Base-by-base conservation (phyloP, 192 early-diverging fungal genomes). In the Linnemannia hyalina region DNA sequence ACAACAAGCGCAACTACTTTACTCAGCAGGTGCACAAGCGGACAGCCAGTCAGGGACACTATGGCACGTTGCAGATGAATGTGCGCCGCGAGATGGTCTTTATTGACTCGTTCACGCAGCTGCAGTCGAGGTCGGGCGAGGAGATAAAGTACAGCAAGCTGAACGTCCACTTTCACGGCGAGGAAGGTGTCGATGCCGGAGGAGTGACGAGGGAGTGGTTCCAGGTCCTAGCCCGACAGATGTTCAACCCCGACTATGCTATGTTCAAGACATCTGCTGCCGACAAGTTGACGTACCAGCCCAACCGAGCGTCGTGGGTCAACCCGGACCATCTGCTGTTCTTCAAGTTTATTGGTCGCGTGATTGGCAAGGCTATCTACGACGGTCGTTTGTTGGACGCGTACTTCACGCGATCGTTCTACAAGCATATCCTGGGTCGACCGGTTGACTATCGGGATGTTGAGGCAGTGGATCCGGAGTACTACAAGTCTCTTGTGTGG, bases 161-260 rank as follows among this genome's bases (percentile, higher is more conserved):
- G 57, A 94, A 93, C 78, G 97, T 99, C 40, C 93, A 96, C 41
- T 99, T 99, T 90, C 93, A 96, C 81, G 96, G 97, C 35, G 98
- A 99, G 87, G 98, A 99, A 79, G 98, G 98, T 52, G 96, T 99
- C 0, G 98, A 99, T 91, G 98, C 97, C 23, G 98, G 98, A 49
- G 98, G 98, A 60, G 96, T 99, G 7, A 98, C 97, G 6, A 92
- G 98, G 78, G 98, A 99, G 90, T 99, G 98, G 97, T 99, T 98
- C 93, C 96, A 97, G 80, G 98, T 95, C 5, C 92, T 99, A 15
- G 97, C 98, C 23, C 91, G 97, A 60, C 97, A 98, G 86, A 99
- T 99, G 97, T 99, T 99, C 88, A 96, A 99, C 87, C 98, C 97
- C 7, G 94, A 98, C 82, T 99, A 99, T 82, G 98, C 98, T n/a